phyloP scores from a whole-genome alignment of 2,329 filamentous ascomycete species.

The Cercospora beticola region DNA sequence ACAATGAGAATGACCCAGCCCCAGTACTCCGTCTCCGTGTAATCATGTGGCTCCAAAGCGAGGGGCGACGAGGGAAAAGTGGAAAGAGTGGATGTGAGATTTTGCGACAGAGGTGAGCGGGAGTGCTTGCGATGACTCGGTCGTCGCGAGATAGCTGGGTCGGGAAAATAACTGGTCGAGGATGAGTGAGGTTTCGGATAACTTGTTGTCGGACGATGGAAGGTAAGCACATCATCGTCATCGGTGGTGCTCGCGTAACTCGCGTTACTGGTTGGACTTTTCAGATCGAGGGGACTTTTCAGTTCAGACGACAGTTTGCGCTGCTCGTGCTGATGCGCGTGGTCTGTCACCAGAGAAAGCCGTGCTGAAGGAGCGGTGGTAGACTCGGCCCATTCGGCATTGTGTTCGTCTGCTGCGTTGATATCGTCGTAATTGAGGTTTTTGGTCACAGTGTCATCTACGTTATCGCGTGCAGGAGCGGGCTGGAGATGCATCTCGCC shows the following conservation, averaged over 20 bases:
- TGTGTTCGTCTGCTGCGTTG: slow-evolving; percentile 31
- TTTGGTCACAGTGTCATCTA: slow-evolving; percentile 20
- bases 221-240: slow-evolving; percentile 74
- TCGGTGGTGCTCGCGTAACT: slow-evolving; percentile 74
- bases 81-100: slow-evolving; percentile 23
- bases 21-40: slow-evolving; percentile 96
- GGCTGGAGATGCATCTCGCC: background rate
- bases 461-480: slow-evolving; percentile 6
- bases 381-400: slow-evolving; percentile 36
- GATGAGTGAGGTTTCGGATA: slow-evolving; percentile 27
- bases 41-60: slow-evolving; percentile 70
- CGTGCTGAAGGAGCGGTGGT: slow-evolving; percentile 30
- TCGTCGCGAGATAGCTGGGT: slow-evolving; percentile 21
- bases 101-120: slow-evolving; percentile 32
- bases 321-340: slow-evolving; percentile 18
- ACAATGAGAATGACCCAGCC: slow-evolving; percentile 88
- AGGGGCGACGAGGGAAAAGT: slow-evolving; percentile 21
- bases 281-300: slow-evolving; percentile 35
- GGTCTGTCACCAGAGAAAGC: slow-evolving; percentile 33
- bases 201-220: slow-evolving; percentile 45
- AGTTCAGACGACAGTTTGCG: slow-evolving; percentile 23
- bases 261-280: slow-evolving; percentile 50
- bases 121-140: slow-evolving; percentile 22
- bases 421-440: slow-evolving; percentile 43
- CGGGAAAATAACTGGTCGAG: slow-evolving; percentile 34